Base-by-base conservation (phyloP, 495 filamentous ascomycete species). In the Antarctomyces pellizariae region DNA sequence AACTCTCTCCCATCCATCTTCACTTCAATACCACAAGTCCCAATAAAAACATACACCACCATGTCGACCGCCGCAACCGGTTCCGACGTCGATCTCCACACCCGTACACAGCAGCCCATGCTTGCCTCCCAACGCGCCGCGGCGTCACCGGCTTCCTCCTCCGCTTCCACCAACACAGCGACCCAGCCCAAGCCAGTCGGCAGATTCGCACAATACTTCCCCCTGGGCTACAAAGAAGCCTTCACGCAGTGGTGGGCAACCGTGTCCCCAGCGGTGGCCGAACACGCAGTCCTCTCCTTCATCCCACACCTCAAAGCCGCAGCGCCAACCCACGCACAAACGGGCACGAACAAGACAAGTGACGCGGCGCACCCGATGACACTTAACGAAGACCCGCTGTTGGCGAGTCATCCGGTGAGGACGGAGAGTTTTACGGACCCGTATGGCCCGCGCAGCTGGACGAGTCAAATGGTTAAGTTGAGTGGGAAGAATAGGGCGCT, bases 161-260 rank as follows among this genome's bases (percentile, higher is more conserved):
- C n/a, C n/a, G n/a, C n/a, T n/a, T n/a, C n/a, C n/a, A n/a, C n/a
- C n/a, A n/a, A n/a, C n/a, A n/a, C n/a, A n/a, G n/a, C n/a, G n/a
- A n/a, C n/a, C n/a, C n/a, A n/a, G n/a, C n/a, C n/a, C n/a, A n/a
- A n/a, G n/a, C n/a, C n/a, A n/a, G n/a, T n/a, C 58, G 48, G 33
- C 50, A 42, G 42, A 39, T 17, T 19, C 25, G 6, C 30, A 36
- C 27, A 38, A 9, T 69, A 62, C 45, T 93, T 95, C 38, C 79
- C 86, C 2, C 50, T 97, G 13, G 73, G 80, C 13, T 90, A 89
- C 51, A 80, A 80, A 38, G 84, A 90, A 27, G 84, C 75, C 7
- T 75, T 86, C 31, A 65, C 54, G 28, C 89, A 97, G 62, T 97
- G 86, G 84, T 95, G 84, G 86, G 62, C 74, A 13, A 68, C 65